These are phyloP conservation scores for Styphnolobium japonicum DNA, from an alignment of 306 rosid species.

Conservation along the genomic window DNA sequence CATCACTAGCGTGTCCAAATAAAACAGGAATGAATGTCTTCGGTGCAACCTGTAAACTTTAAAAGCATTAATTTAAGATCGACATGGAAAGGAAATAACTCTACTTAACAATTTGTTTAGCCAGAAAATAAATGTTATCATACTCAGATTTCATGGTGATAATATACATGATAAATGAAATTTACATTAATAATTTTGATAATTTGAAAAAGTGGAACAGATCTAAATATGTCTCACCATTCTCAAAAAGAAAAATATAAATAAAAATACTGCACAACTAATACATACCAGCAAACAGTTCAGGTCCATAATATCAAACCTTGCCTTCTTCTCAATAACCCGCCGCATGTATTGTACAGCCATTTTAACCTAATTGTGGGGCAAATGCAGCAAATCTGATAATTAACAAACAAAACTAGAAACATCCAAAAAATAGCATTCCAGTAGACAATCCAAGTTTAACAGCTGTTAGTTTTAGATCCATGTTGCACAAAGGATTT, in stretches of 20 bases:
- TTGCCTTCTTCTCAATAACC: constrained; percentile 89
- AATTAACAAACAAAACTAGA: constrained; percentile 7
- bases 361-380: constrained; percentile 75
- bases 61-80: constrained; percentile 27
- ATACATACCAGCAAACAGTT: constrained; percentile 86
- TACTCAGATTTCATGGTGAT: not conserved
- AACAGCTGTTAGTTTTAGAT: constrained; percentile 2
- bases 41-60: constrained; percentile 65
- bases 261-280: not conserved
- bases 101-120: not conserved
- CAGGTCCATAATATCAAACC: constrained; percentile 90
- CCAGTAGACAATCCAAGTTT: not conserved
- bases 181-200: not conserved
- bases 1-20: constrained; percentile 90
- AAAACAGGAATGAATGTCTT: constrained; percentile 93
- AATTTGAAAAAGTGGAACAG: not conserved
- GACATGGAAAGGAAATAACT: constrained; percentile 12
- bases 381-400: constrained; percentile 16
- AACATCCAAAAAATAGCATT: not conserved
- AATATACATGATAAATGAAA: constrained; percentile 6
- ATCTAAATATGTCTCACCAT: not conserved
- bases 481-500: not conserved
- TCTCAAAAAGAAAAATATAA: not conserved
- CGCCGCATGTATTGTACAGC: constrained; percentile 96
- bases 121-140: not conserved